Evolutionary conservation across 139 green algal genomes (phyloP), one percentile per base, ranked within the genome.

Genomic region (Chlamydomonas sp.): DNA sequence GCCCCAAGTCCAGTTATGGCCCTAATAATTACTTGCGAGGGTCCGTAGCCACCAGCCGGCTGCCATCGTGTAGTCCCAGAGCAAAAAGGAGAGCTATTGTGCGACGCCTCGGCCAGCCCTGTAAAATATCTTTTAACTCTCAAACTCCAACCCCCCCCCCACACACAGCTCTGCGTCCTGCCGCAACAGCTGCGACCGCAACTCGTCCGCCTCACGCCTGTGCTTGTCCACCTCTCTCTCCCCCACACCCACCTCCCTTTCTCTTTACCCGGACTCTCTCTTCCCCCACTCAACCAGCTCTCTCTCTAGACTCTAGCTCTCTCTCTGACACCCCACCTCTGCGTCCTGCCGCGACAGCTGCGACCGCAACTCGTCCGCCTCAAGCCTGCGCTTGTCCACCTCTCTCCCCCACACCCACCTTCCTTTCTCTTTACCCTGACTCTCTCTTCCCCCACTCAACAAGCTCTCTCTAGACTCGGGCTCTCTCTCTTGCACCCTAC

Each of bases 261-360:
- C 47, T 57, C 47, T 22, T 57, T 57, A 22, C 47, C 16, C 22
- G 47, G 22, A n/a, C n/a, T n/a, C n/a, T n/a, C 20, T 57, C 47
- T 57, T 16, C 22, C 30, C 54, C 54, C 54, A 64, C 54, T 20
- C 34, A 33, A 64, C 34, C 6, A 64, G 54, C 26, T 64, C 54
- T 26, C 54, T 64, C 54, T 64, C 24, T 10, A 64, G 54, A 10
- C 54, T 20, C 24, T 26, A 26, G 54, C 24, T 64, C 16, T 64
- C n/a, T n/a, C n/a, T n/a, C n/a, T n/a, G n/a, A n/a, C n/a, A n/a
- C n/a, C 4, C n/a, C 59, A 66, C 31, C 59, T 66, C 59, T n/a
- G 16, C 26, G 31, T 22, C 26, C 16, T 10, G 59, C 31, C 5
- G 8, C 33, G 20, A 4, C 33, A 43, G 59, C 26, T 66, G n/a